Evolutionary conservation across 257 asterid genomes (phyloP).

Genomic region (Przewalskia tangutica): DNA sequence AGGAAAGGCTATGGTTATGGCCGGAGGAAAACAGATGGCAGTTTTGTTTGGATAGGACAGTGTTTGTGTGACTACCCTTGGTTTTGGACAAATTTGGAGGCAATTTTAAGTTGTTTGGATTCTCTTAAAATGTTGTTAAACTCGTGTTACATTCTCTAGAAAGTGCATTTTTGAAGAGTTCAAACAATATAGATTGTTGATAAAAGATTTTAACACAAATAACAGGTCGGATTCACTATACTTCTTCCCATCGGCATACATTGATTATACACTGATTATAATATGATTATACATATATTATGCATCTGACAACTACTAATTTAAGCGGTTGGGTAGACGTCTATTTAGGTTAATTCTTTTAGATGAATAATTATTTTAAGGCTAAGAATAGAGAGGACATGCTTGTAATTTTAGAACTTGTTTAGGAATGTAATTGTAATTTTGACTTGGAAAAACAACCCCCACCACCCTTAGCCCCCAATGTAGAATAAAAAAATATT

Average conservation of each 20-base stretch:
- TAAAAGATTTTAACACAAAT: not conserved
- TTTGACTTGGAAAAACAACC: not conserved
- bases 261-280: not conserved
- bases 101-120: not conserved
- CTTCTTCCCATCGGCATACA: not conserved
- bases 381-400: slow-evolving; percentile 7
- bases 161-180: not conserved
- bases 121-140: not conserved
- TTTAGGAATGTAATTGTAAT: slow-evolving; percentile 1
- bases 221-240: not conserved
- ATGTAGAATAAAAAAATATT: not conserved
- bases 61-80: slow-evolving; percentile 12
- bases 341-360: not conserved
- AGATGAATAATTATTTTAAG: slow-evolving; percentile 2
- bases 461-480: not conserved
- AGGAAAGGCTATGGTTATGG: slow-evolving; percentile 28
- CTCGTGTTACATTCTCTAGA: rapidly evolving
- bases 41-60: slow-evolving; percentile 23
- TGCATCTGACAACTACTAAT: not conserved
- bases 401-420: not conserved
- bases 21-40: slow-evolving; percentile 18
- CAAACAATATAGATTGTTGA: not conserved
- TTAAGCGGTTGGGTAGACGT: not conserved
- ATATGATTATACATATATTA: not conserved
- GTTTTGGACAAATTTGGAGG: slow-evolving; percentile 16